Evolutionary conservation across 208 protist genomes (phyloP).

Genomic region (Leishmania amazonensis): DNA sequence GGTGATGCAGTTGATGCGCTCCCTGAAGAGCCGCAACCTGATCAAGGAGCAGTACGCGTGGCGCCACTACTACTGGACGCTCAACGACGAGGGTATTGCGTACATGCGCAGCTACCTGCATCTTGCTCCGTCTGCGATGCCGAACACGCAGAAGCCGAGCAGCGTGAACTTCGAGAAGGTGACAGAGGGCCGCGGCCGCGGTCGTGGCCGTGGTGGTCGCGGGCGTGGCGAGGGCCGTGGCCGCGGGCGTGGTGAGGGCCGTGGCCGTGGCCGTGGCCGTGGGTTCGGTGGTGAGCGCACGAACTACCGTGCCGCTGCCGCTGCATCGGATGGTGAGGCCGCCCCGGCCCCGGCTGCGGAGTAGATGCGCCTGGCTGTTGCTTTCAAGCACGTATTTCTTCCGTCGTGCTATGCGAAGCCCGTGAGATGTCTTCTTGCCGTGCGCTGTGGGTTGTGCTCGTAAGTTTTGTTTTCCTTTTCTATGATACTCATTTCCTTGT

Average conservation of each 20-base stretch:
- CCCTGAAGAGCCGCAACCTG: slow-evolving; percentile 89
- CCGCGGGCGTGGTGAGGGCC: slow-evolving; percentile 57
- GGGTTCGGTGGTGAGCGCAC: slow-evolving; percentile 81
- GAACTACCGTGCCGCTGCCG: slow-evolving; percentile 69
- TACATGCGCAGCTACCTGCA: slow-evolving; percentile 94
- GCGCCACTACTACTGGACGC: slow-evolving; percentile 90
- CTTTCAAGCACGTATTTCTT: no score
- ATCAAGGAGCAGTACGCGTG: slow-evolving; percentile 95
- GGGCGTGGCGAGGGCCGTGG: slow-evolving; percentile 51
- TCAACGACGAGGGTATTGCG: slow-evolving; percentile 92
- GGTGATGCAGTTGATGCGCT: slow-evolving; percentile 92
- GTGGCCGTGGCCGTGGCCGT: slow-evolving; percentile 75
- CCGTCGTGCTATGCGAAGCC: no score
- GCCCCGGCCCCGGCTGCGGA: slow-evolving; percentile 41
- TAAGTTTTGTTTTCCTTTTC: no score
- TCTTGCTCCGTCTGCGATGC: slow-evolving; percentile 85
- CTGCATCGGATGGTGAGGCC: slow-evolving; percentile 27
- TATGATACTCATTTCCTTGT: no score
- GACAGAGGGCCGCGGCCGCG: slow-evolving; percentile 44
- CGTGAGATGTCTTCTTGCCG: no score
- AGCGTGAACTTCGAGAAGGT: slow-evolving; percentile 56
- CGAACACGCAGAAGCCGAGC: slow-evolving; percentile 91
- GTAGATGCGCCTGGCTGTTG: not conserved
- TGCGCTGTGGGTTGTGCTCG: no score
- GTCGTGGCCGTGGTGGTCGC: slow-evolving; percentile 52